Evolutionary conservation across 1,284 basidiomycete species (phyloP).

Genomic region (Sutorius eximius): DNA sequence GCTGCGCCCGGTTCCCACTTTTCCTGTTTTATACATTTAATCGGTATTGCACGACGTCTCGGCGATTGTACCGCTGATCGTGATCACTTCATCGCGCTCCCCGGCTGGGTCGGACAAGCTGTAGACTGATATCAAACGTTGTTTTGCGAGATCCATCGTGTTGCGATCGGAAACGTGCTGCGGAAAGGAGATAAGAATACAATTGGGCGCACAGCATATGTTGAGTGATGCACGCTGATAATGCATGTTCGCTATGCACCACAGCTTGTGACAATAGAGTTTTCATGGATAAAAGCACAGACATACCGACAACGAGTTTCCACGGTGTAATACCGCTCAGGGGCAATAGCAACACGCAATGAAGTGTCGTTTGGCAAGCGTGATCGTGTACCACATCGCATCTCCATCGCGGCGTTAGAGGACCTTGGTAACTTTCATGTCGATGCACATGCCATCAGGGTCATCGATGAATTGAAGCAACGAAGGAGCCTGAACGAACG

Average conservation of each 20-base stretch:
- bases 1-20: slow-evolving; percentile 11
- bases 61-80: slow-evolving; percentile 13
- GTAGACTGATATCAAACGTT: slow-evolving; percentile 19
- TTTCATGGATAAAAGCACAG: slow-evolving; percentile 9
- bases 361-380: slow-evolving; percentile 10
- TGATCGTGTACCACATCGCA: slow-evolving; percentile 7
- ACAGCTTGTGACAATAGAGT: slow-evolving; percentile 24
- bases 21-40: background rate
- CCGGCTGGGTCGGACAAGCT: slow-evolving; percentile 13
- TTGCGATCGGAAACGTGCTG: slow-evolving; percentile 20
- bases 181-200: slow-evolving; percentile 32
- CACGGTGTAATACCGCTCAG: slow-evolving; percentile 31
- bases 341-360: slow-evolving; percentile 26
- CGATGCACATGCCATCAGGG: slow-evolving; percentile 18
- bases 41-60: slow-evolving; percentile 2
- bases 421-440: slow-evolving; percentile 14
- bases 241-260: slow-evolving; percentile 27
- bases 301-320: slow-evolving; percentile 17
- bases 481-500: slow-evolving; percentile 8
- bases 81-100: slow-evolving; percentile 16
- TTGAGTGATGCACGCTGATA: slow-evolving; percentile 33
- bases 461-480: slow-evolving; percentile 19
- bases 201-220: slow-evolving; percentile 25
- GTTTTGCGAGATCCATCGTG: slow-evolving; percentile 13
- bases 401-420: slow-evolving; percentile 33